Percentiles rank a stretch among this genome's conserved stretches.
Evolutionary conservation across 2,329 filamentous ascomycete species (phyloP).

Genomic region (Juglanconis sp.): DNA sequence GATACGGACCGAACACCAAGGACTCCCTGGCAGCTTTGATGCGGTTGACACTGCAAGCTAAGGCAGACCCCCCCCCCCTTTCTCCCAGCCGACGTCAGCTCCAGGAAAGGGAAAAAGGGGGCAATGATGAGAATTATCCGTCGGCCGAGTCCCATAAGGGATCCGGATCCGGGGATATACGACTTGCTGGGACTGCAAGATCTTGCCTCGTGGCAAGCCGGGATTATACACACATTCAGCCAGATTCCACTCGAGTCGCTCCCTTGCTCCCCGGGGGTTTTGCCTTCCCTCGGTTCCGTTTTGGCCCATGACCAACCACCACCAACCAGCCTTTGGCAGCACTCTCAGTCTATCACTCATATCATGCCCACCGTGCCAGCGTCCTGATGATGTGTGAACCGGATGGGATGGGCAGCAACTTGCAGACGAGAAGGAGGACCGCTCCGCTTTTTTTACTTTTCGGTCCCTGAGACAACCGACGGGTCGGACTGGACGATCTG

Average conservation of each 20-base stretch:
- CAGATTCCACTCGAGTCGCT: too few relatives aligned
- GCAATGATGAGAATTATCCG: not conserved
- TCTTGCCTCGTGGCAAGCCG: constrained; percentile 5
- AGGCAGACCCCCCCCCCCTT: not conserved
- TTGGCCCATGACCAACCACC: too few relatives aligned
- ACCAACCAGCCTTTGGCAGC: too few relatives aligned
- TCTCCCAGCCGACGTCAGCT: not conserved
- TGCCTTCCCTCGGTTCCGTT: too few relatives aligned
- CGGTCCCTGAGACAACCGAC: too few relatives aligned
- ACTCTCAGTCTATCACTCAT: too few relatives aligned
- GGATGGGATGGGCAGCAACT: not conserved
- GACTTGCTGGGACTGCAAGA: not conserved
- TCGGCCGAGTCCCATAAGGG: not conserved
- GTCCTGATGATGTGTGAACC: too few relatives aligned
- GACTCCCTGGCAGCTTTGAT: not conserved
- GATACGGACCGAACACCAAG: not conserved
- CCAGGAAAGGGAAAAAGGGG: not conserved
- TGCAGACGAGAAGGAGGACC: not conserved
- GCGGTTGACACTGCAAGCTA: not conserved
- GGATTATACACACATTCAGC: not conserved
- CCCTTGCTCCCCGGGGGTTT: too few relatives aligned
- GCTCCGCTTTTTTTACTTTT: too few relatives aligned
- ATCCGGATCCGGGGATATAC: not conserved
- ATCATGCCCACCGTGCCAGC: too few relatives aligned
- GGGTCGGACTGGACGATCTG: too few relatives aligned